These are phyloP conservation scores for Podaxis carcinomalis DNA, from an alignment of 768 basidiomycete species.

Conservation along the genomic window DNA sequence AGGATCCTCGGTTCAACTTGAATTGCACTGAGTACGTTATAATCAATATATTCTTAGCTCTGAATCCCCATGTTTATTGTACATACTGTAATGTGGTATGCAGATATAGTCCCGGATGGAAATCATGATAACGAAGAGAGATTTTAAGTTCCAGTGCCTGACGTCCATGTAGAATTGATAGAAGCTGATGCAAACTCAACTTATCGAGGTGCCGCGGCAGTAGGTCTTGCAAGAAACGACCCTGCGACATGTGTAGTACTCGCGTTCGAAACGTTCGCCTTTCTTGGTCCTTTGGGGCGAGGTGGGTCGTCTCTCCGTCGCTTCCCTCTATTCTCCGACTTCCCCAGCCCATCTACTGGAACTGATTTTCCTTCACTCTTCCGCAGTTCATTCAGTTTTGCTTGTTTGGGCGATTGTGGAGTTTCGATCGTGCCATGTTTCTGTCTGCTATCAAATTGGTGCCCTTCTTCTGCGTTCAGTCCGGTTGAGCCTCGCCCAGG, in stretches of 20 bases:
- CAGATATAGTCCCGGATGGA: neutral
- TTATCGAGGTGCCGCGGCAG: neutral
- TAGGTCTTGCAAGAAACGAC: neutral
- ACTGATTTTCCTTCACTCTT: neutral
- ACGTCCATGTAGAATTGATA: neutral
- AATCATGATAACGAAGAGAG: neutral
- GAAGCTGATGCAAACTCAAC: neutral
- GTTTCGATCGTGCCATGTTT: too few species aligned
- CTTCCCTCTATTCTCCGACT: neutral
- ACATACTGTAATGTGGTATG: neutral
- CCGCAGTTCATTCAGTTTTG: neutral
- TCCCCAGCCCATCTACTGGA: neutral
- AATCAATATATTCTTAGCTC: neutral
- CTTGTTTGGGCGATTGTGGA: neutral
- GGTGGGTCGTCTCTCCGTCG: neutral
- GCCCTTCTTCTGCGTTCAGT: neutral
- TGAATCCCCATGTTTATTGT: neutral
- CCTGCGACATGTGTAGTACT: neutral
- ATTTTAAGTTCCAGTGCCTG: neutral
- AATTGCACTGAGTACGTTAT: neutral
- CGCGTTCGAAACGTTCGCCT: neutral
- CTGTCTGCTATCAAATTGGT: neutral
- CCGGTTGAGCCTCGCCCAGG: neutral
- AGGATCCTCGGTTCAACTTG: neutral
- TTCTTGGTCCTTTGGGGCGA: conserved; percentile 8